A percentile compares a stretch with the other conserved stretches of the same genome.
Evolutionary conservation across 1,139 yeast genomes (phyloP).

Genomic region (Suhomyces bokatorum): DNA sequence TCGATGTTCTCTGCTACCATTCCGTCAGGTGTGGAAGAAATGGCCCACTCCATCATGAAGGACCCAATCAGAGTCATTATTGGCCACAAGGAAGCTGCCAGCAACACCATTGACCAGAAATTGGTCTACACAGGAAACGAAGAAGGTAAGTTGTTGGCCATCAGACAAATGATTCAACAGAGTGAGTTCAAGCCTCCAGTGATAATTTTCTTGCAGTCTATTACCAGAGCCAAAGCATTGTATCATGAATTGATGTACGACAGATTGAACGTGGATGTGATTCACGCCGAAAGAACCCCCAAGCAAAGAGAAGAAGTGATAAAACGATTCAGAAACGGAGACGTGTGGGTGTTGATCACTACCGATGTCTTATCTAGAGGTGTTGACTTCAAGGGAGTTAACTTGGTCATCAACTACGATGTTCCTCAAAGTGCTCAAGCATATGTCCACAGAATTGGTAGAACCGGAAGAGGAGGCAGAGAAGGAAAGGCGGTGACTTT

Average conservation of each 20-base stretch:
- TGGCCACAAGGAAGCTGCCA: conserved; percentile 95
- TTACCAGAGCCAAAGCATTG: conserved; percentile 90
- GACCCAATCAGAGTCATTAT: conserved; percentile 84
- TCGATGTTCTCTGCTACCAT: conserved; percentile 94
- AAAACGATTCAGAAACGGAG: conserved; percentile 82
- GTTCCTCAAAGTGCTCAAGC: conserved; percentile 94
- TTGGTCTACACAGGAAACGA: conserved; percentile 89
- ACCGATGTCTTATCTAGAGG: conserved; percentile 97
- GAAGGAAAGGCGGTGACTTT: conserved; percentile 86
- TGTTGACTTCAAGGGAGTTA: conserved; percentile 95
- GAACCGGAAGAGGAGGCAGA: conserved; percentile 96
- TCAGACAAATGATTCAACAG: conserved; percentile 80
- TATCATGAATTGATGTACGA: conserved; percentile 92
- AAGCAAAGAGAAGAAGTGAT: conserved; percentile 85
- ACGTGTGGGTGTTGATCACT: conserved; percentile 93
- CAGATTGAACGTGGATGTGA: conserved; percentile 88
- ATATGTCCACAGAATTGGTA: conserved; percentile 96
- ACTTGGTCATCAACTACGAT: conserved; percentile 91
- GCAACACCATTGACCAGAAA: conserved; percentile 77
- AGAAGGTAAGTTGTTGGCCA: conserved; percentile 89
- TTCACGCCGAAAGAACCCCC: conserved; percentile 93
- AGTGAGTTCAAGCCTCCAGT: conserved; percentile 94
- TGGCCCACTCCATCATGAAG: conserved; percentile 82
- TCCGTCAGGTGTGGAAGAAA: conserved; percentile 89
- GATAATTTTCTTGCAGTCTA: conserved; percentile 86